Base-by-base conservation (phyloP, 2,329 filamentous ascomycete species). In the Curvularia verruculosa region DNA sequence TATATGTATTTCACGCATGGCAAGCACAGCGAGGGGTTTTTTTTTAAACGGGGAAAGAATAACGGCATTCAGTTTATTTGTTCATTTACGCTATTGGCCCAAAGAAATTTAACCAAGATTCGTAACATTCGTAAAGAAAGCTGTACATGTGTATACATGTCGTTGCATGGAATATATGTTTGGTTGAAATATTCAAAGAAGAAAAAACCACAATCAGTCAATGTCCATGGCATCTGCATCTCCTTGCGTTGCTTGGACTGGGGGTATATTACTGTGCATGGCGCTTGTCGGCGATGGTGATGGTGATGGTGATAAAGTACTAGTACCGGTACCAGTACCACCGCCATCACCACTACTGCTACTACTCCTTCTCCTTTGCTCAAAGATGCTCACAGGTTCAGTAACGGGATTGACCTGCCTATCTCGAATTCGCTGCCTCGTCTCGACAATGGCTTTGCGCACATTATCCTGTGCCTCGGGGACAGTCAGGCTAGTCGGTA, bases 371-470 rank as follows among this genome's bases (percentile, higher is more conserved):
- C n/a, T 18, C 2, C 2, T 15, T 6, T 9, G 12, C 5, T 15
- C 59, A 21, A 28, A 26, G 34, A 49, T 23, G 59, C 56, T 19
- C 63, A 12, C 65, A 51, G 70, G 68, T 67, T 80, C 78, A 9
- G 34, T 49, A 1, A 61, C 51, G 71, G 71, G 58, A 77, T 59
- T 66, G 7, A 41, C 80, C 69, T 87, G 85, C 72, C 78, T 81
- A 64, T 90, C 86, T 51, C 90, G 81, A 31, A 86, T 82, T 52
- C 92, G 83, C 45, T 84, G 85, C 50, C 92, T 84, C 2, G 90
- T 86, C 74, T 96, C 93, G 50, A 94, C 81, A 63, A 97, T 92
- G 8, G 91, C 91, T 75, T 88, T 91, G 58, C 92, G 84, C 60
- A 96, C 91, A 60, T 85, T 89, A 59, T 81, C 81, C 73, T 94